Evolutionary conservation across 2,329 filamentous ascomycete genomes (phyloP).

Genomic region (Juglanconis sp.): DNA sequence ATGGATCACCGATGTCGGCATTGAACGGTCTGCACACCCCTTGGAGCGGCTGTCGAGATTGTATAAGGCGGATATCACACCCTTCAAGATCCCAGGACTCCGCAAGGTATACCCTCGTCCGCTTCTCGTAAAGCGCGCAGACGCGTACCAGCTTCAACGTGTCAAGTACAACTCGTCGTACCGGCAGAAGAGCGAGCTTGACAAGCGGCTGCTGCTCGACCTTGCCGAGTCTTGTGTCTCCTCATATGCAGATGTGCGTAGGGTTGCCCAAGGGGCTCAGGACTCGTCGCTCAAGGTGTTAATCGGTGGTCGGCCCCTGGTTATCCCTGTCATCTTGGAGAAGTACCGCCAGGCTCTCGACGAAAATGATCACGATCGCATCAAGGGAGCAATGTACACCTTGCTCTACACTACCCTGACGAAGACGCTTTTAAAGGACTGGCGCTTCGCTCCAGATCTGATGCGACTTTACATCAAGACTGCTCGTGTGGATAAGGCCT

Average conservation of each 20-base stretch:
- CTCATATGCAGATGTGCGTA: slow-evolving; percentile 90
- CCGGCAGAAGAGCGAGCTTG: slow-evolving; percentile 82
- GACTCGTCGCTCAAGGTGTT: slow-evolving; percentile 92
- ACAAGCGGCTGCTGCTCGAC: slow-evolving; percentile 80
- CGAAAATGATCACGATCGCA: slow-evolving; percentile 78
- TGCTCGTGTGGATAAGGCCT: slow-evolving; percentile 86
- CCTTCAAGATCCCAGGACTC: slow-evolving; percentile 91
- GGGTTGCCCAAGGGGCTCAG: slow-evolving; percentile 85
- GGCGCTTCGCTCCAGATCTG: slow-evolving; percentile 89
- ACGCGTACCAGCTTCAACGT: slow-evolving; percentile 92
- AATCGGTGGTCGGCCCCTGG: slow-evolving; percentile 79
- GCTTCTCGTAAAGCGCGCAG: slow-evolving; percentile 85
- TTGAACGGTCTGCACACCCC: slow-evolving; percentile 90
- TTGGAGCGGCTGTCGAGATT: slow-evolving; percentile 83
- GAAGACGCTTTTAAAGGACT: slow-evolving; percentile 85
- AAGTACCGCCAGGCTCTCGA: slow-evolving; percentile 76
- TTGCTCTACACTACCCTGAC: slow-evolving; percentile 83
- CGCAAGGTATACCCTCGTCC: slow-evolving; percentile 91
- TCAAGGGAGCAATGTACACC: slow-evolving; percentile 93
- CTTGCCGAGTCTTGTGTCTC: slow-evolving; percentile 88
- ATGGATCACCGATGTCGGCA: slow-evolving; percentile 97
- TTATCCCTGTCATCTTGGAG: slow-evolving; percentile 83
- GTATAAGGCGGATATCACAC: slow-evolving; percentile 79
- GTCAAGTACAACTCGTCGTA: slow-evolving; percentile 89
- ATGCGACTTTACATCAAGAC: slow-evolving; percentile 88